These are phyloP conservation scores for Termitomyces sp. DNA, from an alignment of 768 basidiomycete genomes.

Conservation along the genomic window DNA sequence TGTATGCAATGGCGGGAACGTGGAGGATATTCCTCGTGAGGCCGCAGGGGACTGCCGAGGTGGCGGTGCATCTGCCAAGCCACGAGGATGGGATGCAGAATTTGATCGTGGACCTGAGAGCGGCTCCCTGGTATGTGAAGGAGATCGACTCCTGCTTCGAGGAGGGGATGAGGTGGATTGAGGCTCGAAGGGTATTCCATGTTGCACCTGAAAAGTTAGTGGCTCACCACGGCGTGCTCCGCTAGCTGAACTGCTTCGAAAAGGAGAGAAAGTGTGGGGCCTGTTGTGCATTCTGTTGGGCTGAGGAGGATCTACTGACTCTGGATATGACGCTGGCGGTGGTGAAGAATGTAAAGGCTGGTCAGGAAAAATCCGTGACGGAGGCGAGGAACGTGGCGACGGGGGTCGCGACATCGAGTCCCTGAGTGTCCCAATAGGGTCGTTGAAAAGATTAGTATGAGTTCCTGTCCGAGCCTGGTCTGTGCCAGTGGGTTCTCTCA, in stretches of 20 bases:
- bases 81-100: not conserved
- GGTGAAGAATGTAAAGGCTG: not conserved
- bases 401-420: not conserved
- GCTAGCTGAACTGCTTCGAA: not conserved
- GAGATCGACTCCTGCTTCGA: not conserved
- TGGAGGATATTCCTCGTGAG: not conserved
- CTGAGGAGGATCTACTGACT: not conserved
- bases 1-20: not conserved
- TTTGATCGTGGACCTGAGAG: not conserved
- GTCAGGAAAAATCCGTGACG: not conserved
- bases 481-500: not conserved
- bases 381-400: not conserved
- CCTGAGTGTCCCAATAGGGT: not conserved
- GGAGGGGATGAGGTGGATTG: conserved; percentile 7
- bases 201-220: not conserved
- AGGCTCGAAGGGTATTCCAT: conserved; percentile 1
- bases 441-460: not conserved
- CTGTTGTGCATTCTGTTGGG: not conserved
- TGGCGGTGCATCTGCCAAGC: not conserved
- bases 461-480: not conserved
- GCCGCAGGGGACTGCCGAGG: not conserved
- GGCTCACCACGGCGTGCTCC: not conserved
- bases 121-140: not conserved
- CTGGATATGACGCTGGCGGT: not conserved
- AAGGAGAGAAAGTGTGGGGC: not conserved